A percentile compares a stretch with the other conserved stretches of the same genome.
These are phyloP conservation scores for Lentinula lateritia DNA, from an alignment of 768 basidiomycete species.

Conservation along the genomic window DNA sequence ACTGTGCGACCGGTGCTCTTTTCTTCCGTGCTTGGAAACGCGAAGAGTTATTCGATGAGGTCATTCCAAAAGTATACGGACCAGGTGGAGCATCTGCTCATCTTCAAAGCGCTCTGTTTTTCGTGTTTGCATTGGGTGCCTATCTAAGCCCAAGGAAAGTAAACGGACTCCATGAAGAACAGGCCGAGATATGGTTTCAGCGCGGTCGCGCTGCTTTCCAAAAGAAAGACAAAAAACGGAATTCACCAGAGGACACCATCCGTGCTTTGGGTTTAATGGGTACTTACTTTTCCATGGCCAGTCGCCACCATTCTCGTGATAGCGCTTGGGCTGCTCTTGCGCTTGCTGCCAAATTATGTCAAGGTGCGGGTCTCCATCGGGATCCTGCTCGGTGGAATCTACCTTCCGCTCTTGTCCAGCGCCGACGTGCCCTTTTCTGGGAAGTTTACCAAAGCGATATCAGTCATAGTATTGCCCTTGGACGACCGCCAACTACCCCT, in stretches of 20 bases:
- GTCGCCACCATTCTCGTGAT: conserved; percentile 34
- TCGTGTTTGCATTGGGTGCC: conserved; percentile 1
- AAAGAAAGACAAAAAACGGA: neutral
- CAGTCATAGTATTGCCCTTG: conserved; percentile 4
- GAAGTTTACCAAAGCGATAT: conserved; percentile 3
- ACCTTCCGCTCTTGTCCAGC: conserved; percentile 1
- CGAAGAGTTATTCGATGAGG: neutral
- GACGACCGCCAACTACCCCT: conserved; percentile 1
- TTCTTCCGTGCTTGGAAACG: conserved; percentile 1
- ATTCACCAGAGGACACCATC: conserved; percentile 31
- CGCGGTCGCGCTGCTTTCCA: conserved; percentile 1
- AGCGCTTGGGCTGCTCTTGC: conserved; percentile 49
- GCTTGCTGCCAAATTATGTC: conserved; percentile 51
- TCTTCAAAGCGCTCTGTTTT: neutral
- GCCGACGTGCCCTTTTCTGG: conserved; percentile 4
- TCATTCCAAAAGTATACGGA: neutral
- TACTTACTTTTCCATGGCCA: conserved; percentile 50
- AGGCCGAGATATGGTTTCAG: conserved; percentile 1
- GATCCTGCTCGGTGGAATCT: conserved; percentile 4
- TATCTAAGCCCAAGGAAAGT: neutral
- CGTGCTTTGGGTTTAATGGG: conserved; percentile 54
- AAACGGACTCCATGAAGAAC: neutral
- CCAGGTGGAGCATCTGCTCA: neutral
- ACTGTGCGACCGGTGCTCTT: neutral
- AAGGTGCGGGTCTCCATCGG: conserved; percentile 32